Evolutionary conservation across 31 red algal genomes (phyloP), one percentile per base, ranked within the genome.

Genomic region (Endocladia muricata): DNA sequence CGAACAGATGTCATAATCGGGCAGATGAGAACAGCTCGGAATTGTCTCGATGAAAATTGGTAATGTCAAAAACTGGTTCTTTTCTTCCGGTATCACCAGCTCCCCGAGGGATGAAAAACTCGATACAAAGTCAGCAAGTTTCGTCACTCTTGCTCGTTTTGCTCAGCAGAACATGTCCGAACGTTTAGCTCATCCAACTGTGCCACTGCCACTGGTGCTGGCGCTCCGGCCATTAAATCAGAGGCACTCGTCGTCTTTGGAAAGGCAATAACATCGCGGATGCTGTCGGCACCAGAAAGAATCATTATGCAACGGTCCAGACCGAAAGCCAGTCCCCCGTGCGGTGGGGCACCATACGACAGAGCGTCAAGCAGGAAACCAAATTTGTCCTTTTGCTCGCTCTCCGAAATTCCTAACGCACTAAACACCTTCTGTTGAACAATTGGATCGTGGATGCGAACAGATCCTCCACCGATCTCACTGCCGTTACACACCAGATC

Each of bases 401-500:
- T 76, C 47, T 90, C 77, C 3, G 51, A 43, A 61, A 94, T 78
- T 35, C 84, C 82, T 4, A 99, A 81, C 37, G 77, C 83, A 39
- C 71, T 56, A 48, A 99, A 93, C 9, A 99, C 82, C 17, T 81
- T 82, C 42, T 80, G 71, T 60, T 96, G 97, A 37, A 96, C 52
- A 13, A 70, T 55, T 19, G 85, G 75, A 33, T 96, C 83, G 76
- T 96, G 89, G 61, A 94, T 92, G 62, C 97, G 97, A 61, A 99
- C 96, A 64, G 84, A 91, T 25, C 97, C 97, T 37, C 97, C 97
- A n/a, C 97, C 97, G 47, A 99, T 94, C 69, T 99, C 97, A 83
- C 61, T 73, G 78, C 97, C 97, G 77, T 99, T 99, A 65, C 89
- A 96, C 34, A 96, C 93, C 23, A 99, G 65, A 76, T 99, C 97